Percentiles rank a stretch among this genome's conserved stretches.
Evolutionary conservation across 23 red algal genomes (phyloP).

Genomic region (Gracilaria vermiculophylla): DNA sequence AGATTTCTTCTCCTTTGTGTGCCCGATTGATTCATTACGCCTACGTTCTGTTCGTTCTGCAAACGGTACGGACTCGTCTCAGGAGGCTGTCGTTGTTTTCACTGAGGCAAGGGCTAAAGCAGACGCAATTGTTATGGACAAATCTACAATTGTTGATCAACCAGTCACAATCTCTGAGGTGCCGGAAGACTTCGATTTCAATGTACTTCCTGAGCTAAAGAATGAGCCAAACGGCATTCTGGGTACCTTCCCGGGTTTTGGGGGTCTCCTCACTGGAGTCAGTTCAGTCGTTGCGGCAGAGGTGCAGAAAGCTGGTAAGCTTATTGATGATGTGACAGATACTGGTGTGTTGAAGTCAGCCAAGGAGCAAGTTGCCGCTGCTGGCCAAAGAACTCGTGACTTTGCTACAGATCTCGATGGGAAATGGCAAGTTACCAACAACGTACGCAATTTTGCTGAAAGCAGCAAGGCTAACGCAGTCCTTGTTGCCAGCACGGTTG

Average conservation of each 20-base stretch:
- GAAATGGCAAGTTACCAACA: constrained; percentile 59
- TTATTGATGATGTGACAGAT: constrained; percentile 52
- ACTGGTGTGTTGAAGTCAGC: constrained; percentile 58
- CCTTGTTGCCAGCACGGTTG: constrained; percentile 39
- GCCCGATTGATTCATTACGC: constrained; percentile 41
- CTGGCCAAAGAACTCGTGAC: constrained; percentile 32
- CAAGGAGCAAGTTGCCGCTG: constrained; percentile 54
- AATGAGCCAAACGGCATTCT: neutral
- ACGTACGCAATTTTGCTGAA: constrained; percentile 34
- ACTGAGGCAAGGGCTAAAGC: constrained; percentile 22
- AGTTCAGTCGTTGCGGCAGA: constrained; percentile 39
- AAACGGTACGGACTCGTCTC: neutral
- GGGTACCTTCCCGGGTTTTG: constrained; percentile 15
- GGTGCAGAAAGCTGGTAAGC: constrained; percentile 45
- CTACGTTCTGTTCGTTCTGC: constrained; percentile 28
- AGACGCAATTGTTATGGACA: constrained; percentile 63
- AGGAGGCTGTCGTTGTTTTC: constrained; percentile 59
- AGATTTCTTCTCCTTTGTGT: constrained; percentile 70
- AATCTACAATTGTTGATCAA: constrained; percentile 63
- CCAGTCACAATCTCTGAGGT: constrained; percentile 45
- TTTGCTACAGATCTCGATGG: constrained; percentile 60
- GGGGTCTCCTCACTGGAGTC: constrained; percentile 34
- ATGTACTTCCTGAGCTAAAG: neutral
- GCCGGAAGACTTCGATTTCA: constrained; percentile 39
- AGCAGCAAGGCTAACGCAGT: constrained; percentile 44